Percentiles rank a stretch among this genome's conserved stretches.
Conservation (phyloP, 495 filamentous ascomycete genomes). For the Aspergillus homomorphus region DNA sequence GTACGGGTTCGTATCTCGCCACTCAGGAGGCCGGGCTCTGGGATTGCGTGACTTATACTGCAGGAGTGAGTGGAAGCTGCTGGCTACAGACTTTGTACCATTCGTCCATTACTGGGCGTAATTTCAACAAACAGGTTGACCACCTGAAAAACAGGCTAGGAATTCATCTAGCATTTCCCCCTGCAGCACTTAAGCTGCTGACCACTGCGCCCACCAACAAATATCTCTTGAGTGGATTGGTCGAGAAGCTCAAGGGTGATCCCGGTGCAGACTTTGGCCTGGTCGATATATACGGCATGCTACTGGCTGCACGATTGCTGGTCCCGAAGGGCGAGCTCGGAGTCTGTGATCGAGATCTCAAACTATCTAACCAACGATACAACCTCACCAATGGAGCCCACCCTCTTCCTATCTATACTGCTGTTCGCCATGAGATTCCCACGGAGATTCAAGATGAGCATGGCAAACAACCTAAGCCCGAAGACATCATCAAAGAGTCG, state of each 20-base stretch:
- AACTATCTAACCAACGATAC: slow-evolving; percentile 76
- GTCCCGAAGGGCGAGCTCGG: slow-evolving; percentile 81
- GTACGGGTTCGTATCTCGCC: slow-evolving; percentile 77
- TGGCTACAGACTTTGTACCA: slow-evolving; percentile 91
- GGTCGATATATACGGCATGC: slow-evolving; percentile 86
- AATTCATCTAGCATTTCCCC: slow-evolving; percentile 89
- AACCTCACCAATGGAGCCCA: slow-evolving; percentile 72
- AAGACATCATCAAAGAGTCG: slow-evolving; percentile 58
- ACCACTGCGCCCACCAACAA: slow-evolving; percentile 88
- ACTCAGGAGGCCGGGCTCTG: slow-evolving; percentile 82
- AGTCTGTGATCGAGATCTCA: slow-evolving; percentile 73
- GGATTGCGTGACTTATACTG: slow-evolving; percentile 90
- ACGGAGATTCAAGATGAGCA: slow-evolving; percentile 33
- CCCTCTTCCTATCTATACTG: slow-evolving; percentile 91
- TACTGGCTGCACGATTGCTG: slow-evolving; percentile 77
- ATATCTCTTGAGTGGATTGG: slow-evolving; percentile 77
- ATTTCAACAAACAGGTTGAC: slow-evolving; percentile 64
- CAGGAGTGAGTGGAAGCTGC: slow-evolving; percentile 91
- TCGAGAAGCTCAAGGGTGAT: slow-evolving; percentile 86
- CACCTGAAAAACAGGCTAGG: slow-evolving; percentile 83
- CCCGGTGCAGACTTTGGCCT: slow-evolving; percentile 78
- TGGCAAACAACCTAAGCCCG: slow-evolving; percentile 34
- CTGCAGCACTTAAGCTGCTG: slow-evolving; percentile 70
- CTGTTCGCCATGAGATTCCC: slow-evolving; percentile 95
- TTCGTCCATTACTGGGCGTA: slow-evolving; percentile 68